These are phyloP conservation scores for Canariomyces notabilis DNA, from an alignment of 2,329 filamentous ascomycete genomes.

Conservation along the genomic window DNA sequence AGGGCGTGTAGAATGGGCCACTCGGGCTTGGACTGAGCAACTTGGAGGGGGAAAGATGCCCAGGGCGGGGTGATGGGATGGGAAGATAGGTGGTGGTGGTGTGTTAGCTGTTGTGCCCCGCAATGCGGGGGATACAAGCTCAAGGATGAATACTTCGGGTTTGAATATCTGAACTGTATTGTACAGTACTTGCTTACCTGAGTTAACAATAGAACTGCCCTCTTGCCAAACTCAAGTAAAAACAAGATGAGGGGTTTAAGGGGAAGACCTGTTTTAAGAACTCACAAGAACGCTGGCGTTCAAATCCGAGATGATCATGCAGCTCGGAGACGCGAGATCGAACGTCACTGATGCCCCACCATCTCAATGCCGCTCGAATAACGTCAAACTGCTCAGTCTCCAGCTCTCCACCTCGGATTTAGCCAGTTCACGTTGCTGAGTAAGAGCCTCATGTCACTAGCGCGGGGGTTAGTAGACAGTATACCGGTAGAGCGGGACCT, in stretches of 20 bases:
- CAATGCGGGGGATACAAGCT: too few species aligned
- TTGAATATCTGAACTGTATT: too few species aligned
- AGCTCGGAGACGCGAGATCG: not conserved
- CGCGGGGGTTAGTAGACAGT: conserved; percentile 13
- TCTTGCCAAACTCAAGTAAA: too few species aligned
- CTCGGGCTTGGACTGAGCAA: too few species aligned
- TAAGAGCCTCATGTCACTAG: conserved; percentile 15
- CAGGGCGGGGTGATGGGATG: conserved; percentile 5
- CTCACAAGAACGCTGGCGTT: not conserved
- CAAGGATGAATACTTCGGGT: too few species aligned
- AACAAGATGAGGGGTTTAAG: not conserved
- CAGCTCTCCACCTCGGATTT: conserved; percentile 15
- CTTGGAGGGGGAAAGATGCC: too few species aligned
- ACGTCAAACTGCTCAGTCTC: conserved; percentile 1
- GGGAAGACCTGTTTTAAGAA: too few species aligned
- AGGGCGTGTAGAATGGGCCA: conserved; percentile 2
- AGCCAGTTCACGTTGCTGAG: conserved; percentile 15
- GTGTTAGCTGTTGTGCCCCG: conserved; percentile 13
- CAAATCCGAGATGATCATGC: not conserved
- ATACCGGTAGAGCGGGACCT: too few species aligned
- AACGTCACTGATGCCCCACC: conserved; percentile 12
- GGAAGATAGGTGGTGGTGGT: conserved; percentile 8
- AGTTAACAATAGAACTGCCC: too few species aligned
- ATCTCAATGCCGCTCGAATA: not conserved
- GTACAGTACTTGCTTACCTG: too few species aligned